Percentiles rank a stretch among this genome's conserved stretches.
These are phyloP conservation scores for Corymbia citriodora DNA, from an alignment of 441 rosid genomes.

Conservation along the genomic window DNA sequence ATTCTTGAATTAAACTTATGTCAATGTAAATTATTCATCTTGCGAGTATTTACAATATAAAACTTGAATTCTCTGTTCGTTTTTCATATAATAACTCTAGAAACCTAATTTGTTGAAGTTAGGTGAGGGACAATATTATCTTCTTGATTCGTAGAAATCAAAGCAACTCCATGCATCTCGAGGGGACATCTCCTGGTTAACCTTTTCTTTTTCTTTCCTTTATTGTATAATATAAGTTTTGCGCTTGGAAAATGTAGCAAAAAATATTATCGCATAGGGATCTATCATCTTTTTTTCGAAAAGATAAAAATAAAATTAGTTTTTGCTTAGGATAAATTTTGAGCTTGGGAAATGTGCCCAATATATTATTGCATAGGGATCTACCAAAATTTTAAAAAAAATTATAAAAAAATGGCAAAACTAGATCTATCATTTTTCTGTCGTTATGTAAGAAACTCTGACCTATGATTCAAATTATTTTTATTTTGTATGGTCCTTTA, in stretches of 20 bases:
- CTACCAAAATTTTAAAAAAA: background rate
- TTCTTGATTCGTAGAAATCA: background rate
- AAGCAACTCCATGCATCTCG: background rate
- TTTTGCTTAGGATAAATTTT: background rate
- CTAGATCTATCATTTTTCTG: background rate
- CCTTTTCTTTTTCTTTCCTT: background rate
- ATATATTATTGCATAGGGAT: background rate
- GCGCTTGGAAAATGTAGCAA: background rate
- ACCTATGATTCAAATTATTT: background rate
- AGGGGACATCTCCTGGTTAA: background rate
- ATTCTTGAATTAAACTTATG: no score
- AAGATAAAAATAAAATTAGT: accelerated
- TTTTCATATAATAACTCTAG: background rate
- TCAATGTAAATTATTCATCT: no score
- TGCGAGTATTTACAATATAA: no score
- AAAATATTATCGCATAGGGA: background rate
- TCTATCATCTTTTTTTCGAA: background rate
- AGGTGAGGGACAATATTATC: background rate
- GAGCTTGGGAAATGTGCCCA: background rate
- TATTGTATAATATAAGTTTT: background rate
- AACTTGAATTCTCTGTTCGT: background rate
- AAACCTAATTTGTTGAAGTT: background rate
- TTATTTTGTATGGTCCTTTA: background rate
- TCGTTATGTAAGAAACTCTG: background rate
- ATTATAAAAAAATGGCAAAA: background rate